Evolutionary conservation across 2,329 filamentous ascomycete genomes (phyloP), one percentile per base, ranked within the genome.

Genomic region (Didymella pomorum): DNA sequence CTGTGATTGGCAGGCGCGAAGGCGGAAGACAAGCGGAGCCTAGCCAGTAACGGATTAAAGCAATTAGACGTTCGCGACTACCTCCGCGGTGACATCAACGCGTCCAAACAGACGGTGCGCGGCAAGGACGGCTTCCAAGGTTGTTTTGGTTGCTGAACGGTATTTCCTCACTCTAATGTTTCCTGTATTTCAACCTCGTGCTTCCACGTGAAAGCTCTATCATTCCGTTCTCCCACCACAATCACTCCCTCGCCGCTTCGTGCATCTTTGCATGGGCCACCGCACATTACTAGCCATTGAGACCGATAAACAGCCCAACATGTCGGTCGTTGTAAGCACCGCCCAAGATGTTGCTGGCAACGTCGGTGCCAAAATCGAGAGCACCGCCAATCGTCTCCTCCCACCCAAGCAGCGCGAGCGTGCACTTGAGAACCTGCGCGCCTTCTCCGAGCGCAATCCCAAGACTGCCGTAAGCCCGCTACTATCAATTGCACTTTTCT

Each of bases 371-470:
- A 57, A 56, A 12, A 56, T 65, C 47, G 48, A 68, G 44, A 53
- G 61, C 64, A 52, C 62, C 2, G 65, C 87, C 29, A 81, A 88
- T 67, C 73, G 75, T 35, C 67, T 86, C 53, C 80, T 92, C 42
- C 84, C 86, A 43, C 87, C 89, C 0, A 79, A 85, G 33, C 84
- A 84, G 58, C 84, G 89, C 48, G 82, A 86, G 62, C 80, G 82
- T 55, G 80, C 85, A 41, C 82, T 87, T 65, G 79, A 83, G 16
- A 81, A 79, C 43, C 75, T 85, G 26, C 79, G 81, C 33, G 72
- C 78, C 5, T 89, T 91, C 69, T 86, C 88, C 16, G 76, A 82
- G 6, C 79, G 83, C 47, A 88, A 89, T 56, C 92, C 92, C 2
- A 79, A 92, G 61, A 79, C 93, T 42, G 87, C 89, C 54, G 90